These are phyloP conservation scores for Maudiozyma humilis DNA, from an alignment of 1,139 yeast species.

Conservation along the genomic window DNA sequence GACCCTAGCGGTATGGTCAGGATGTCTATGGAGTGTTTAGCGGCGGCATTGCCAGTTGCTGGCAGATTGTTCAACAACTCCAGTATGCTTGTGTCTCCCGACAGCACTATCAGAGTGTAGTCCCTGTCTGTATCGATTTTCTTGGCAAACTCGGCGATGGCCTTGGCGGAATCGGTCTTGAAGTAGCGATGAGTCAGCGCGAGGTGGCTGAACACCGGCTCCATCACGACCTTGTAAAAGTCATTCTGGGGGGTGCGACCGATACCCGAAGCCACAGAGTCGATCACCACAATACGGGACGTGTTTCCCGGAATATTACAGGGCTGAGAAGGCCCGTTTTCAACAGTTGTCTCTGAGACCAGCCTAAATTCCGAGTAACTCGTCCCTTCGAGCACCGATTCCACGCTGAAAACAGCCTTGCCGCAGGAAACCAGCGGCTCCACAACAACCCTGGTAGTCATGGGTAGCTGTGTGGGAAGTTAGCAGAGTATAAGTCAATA, in stretches of 20 bases:
- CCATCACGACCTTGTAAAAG: constrained; percentile 37
- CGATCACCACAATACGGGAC: constrained; percentile 35
- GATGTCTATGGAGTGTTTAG: constrained; percentile 29
- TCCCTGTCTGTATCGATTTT: constrained; percentile 20
- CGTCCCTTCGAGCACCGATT: background rate
- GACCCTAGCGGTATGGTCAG: constrained; percentile 72
- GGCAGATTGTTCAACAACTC: constrained; percentile 60
- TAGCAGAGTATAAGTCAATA: background rate
- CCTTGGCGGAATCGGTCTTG: constrained; percentile 33
- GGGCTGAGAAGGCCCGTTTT: too few species aligned
- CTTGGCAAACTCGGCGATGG: constrained; percentile 35
- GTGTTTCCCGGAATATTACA: background rate
- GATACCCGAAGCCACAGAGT: constrained; percentile 51
- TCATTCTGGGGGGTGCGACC: constrained; percentile 39
- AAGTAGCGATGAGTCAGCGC: constrained; percentile 35
- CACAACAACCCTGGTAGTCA: too few species aligned
- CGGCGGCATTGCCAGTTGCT: background rate
- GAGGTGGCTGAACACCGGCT: constrained; percentile 40
- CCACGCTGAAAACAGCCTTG: background rate
- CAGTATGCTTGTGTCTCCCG: constrained; percentile 80
- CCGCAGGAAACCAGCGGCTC: too few species aligned
- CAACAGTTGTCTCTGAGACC: too few species aligned
- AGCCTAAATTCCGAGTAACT: background rate
- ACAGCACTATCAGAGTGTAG: constrained; percentile 50
- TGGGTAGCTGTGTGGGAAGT: background rate